Percentiles rank a stretch among this genome's conserved stretches.
Evolutionary conservation across 2,329 filamentous ascomycete genomes (phyloP).

Genomic region (Verticillium alfalfae): DNA sequence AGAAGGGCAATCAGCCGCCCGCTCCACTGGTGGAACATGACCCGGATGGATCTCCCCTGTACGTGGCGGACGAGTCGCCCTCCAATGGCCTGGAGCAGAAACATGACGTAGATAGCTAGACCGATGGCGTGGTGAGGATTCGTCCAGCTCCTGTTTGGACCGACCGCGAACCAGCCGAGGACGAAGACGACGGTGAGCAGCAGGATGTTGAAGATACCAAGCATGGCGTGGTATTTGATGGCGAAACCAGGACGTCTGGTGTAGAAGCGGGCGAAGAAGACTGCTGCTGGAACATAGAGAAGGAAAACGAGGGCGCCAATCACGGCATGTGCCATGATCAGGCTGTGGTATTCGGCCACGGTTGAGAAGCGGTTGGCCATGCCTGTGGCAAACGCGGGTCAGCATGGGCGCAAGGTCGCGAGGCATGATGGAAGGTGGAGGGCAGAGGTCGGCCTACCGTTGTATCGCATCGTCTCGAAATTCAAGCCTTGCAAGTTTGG

Average conservation of each 20-base stretch:
- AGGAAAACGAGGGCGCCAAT: conserved; percentile 70
- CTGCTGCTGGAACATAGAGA: conserved; percentile 65
- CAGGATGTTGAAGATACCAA: conserved; percentile 64
- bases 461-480: conserved; percentile 78
- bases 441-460: conserved; percentile 49
- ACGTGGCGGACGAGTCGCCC: conserved; percentile 58
- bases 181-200: conserved; percentile 68
- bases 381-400: conserved; percentile 39
- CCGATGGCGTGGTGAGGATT: conserved; percentile 86
- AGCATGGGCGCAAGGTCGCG: neutral
- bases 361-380: conserved; percentile 77
- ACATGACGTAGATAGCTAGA: conserved; percentile 68
- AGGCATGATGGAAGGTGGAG: neutral
- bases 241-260: conserved; percentile 54
- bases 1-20: conserved; percentile 74
- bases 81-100: conserved; percentile 65
- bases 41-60: conserved; percentile 40
- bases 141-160: conserved; percentile 62
- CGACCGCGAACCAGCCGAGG: conserved; percentile 74
- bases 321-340: conserved; percentile 67
- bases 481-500: conserved; percentile 73
- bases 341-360: conserved; percentile 61
- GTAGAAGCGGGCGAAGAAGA: conserved; percentile 70
- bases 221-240: conserved; percentile 66
- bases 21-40: conserved; percentile 80